phyloP scores from a whole-genome alignment of 2,329 filamentous ascomycete genomes.

The Rutstroemia sp. region DNA sequence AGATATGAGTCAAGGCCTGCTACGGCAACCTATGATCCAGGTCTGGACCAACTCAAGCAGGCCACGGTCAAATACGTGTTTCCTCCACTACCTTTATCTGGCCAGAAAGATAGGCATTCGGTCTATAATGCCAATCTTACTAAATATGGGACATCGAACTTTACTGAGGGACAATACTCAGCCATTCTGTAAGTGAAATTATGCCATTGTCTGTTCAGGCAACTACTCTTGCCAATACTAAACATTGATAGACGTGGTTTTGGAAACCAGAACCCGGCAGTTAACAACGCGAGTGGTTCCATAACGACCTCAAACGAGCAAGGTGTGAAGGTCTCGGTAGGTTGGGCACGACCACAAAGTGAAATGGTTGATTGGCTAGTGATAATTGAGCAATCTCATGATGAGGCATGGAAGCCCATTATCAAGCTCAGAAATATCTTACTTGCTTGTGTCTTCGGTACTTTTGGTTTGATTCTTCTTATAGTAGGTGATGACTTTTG shows the following conservation, averaged over 20 bases:
- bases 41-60: slow-evolving; percentile 33
- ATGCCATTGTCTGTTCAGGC: neutral
- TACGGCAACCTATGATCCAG: slow-evolving; percentile 38
- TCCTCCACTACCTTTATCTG: slow-evolving; percentile 39
- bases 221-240: neutral
- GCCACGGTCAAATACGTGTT: slow-evolving; percentile 52
- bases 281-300: slow-evolving; percentile 62
- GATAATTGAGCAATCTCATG: slow-evolving; percentile 66
- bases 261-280: slow-evolving; percentile 37
- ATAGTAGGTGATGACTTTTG: slow-evolving; percentile 30
- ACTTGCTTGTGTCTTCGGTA: slow-evolving; percentile 78
- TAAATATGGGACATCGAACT: slow-evolving; percentile 29
- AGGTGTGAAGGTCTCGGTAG: slow-evolving; percentile 63
- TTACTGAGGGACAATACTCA: slow-evolving; percentile 58
- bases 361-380: slow-evolving; percentile 74
- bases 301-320: slow-evolving; percentile 70
- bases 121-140: slow-evolving; percentile 32
- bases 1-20: slow-evolving; percentile 37
- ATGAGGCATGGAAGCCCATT: slow-evolving; percentile 72
- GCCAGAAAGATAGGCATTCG: slow-evolving; percentile 41
- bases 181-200: slow-evolving; percentile 36
- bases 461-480: slow-evolving; percentile 63
- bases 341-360: slow-evolving; percentile 64
- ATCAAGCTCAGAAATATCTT: slow-evolving; percentile 69
- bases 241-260: slow-evolving; percentile 43